These are phyloP conservation scores for Corylus americana DNA, from an alignment of 306 rosid genomes.

Conservation along the genomic window DNA sequence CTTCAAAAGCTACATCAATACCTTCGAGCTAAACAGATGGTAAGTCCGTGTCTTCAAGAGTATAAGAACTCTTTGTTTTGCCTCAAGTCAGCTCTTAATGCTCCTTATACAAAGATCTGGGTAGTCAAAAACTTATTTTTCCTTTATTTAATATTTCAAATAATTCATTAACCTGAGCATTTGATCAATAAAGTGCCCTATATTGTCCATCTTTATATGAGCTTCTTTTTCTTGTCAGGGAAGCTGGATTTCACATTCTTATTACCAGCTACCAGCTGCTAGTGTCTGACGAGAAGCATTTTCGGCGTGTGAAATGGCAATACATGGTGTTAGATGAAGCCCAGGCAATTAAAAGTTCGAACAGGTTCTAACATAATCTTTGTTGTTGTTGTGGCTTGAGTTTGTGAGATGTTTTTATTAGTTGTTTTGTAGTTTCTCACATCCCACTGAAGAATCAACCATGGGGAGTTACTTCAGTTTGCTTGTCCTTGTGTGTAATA, in stretches of 20 bases:
- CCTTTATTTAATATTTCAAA: neutral
- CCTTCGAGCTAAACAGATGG: neutral
- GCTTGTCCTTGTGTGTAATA: neutral
- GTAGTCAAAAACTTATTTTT: neutral
- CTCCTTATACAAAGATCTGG: neutral
- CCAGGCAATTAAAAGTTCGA: conserved; percentile 93
- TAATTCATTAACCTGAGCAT: neutral
- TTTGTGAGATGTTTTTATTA: conserved; percentile 12
- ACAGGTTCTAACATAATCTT: conserved; percentile 56
- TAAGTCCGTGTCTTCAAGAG: neutral
- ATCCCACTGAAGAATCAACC: neutral
- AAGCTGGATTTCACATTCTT: conserved; percentile 91
- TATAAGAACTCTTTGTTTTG: neutral
- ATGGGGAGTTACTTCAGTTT: neutral
- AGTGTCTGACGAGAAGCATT: conserved; percentile 80
- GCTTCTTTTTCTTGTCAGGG: conserved; percentile 51
- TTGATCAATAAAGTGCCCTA: neutral
- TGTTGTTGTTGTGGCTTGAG: conserved; percentile 15
- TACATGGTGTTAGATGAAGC: conserved; percentile 99
- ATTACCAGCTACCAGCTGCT: conserved; percentile 96
- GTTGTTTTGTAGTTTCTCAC: neutral
- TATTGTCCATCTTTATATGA: conserved; percentile 6
- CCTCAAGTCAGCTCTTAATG: neutral
- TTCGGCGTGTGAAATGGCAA: conserved; percentile 98
- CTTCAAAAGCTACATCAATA: neutral